Conservation (phyloP, 805 yeast species). For the Kuraishia molischiana region DNA sequence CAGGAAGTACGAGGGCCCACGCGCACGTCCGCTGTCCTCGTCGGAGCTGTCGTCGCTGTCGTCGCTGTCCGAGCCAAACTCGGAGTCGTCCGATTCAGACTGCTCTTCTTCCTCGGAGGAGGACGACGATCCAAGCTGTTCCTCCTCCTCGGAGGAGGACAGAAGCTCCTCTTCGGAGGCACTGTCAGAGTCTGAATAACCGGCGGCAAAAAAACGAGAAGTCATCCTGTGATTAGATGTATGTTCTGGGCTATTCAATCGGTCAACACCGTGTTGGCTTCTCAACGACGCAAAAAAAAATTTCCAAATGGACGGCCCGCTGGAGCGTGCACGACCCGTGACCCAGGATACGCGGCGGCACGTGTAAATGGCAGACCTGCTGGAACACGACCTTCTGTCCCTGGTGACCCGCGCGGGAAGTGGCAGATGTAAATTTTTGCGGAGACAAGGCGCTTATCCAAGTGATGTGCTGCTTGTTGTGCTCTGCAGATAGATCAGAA, state of each 20-base stretch:
- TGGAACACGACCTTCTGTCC: no score
- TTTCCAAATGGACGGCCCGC: no score
- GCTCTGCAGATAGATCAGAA: background rate
- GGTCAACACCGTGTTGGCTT: no score
- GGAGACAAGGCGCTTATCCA: no score
- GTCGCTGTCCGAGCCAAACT: constrained; percentile 32
- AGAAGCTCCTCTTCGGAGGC: constrained; percentile 42
- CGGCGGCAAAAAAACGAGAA: constrained; percentile 86
- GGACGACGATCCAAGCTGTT: constrained; percentile 12
- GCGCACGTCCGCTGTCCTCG: constrained; percentile 29
- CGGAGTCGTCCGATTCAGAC: constrained; percentile 11
- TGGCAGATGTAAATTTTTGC: no score
- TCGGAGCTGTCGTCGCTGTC: constrained; percentile 38
- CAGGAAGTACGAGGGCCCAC: constrained; percentile 47
- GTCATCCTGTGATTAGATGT: constrained; percentile 32
- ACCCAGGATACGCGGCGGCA: no score
- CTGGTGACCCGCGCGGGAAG: no score
- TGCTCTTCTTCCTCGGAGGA: constrained; percentile 14
- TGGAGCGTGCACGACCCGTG: no score
- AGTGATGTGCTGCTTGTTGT: background rate
- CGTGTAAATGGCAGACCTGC: no score
- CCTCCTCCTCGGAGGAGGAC: constrained; percentile 52
- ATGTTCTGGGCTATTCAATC: no score
- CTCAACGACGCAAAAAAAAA: no score
- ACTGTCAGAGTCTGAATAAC: constrained; percentile 45